phyloP scores from a whole-genome alignment of 345 rosid species.

The Cardiospermum halicacabum region DNA sequence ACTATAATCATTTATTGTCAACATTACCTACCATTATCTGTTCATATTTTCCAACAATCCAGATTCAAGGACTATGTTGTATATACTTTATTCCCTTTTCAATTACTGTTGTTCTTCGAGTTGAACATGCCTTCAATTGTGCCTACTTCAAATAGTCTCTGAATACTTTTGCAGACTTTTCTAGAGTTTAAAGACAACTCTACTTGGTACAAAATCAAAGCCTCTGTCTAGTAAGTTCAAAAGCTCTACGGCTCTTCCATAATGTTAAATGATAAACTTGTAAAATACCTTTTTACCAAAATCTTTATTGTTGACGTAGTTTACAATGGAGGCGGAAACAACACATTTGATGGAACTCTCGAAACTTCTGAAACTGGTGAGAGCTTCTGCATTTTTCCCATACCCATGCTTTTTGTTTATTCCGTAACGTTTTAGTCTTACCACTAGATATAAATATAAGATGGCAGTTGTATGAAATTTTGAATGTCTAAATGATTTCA shows the following conservation, averaged over 20 bases:
- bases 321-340: slow-evolving; percentile 69
- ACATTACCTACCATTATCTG: too few species aligned
- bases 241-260: not conserved
- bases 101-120: not conserved
- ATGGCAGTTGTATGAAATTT: too few species aligned
- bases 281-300: not conserved
- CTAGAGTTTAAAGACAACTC: slow-evolving; percentile 42
- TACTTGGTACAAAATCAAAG: slow-evolving; percentile 36
- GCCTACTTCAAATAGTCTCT: not conserved
- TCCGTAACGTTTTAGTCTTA: too few species aligned
- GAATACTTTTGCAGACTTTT: slow-evolving; percentile 48
- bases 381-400: too few species aligned
- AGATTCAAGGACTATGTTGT: too few species aligned
- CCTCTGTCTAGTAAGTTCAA: slow-evolving; percentile 56
- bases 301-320: slow-evolving; percentile 34
- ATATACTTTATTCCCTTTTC: too few species aligned
- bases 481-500: too few species aligned
- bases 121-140: not conserved
- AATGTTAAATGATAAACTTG: not conserved
- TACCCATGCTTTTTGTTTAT: too few species aligned
- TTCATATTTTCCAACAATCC: too few species aligned
- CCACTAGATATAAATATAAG: too few species aligned
- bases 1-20: too few species aligned
- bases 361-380: too few species aligned
- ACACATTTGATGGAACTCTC: slow-evolving; percentile 67